Conservation (phyloP, 2,329 filamentous ascomycete species). For the Penicillium sp. region DNA sequence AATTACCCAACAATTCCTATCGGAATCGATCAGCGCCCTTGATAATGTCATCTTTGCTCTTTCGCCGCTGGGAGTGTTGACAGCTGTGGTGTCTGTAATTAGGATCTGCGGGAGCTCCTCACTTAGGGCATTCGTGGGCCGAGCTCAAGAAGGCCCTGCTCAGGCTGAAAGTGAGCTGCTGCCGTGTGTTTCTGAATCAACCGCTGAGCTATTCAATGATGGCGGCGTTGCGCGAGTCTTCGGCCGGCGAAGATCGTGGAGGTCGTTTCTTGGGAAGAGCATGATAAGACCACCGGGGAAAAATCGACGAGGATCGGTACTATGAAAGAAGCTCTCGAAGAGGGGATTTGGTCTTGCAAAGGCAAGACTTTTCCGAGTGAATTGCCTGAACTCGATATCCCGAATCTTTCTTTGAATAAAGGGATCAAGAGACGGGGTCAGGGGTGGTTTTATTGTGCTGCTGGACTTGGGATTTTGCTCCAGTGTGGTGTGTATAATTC, state of each 20-base stretch:
- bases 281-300: slow-evolving; percentile 34
- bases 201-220: slow-evolving; percentile 51
- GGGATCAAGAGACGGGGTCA: slow-evolving; percentile 31
- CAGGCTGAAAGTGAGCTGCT: slow-evolving; percentile 48
- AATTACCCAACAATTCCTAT: slow-evolving; percentile 53
- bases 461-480: slow-evolving; percentile 27
- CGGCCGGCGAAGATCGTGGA: slow-evolving; percentile 37
- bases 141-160: slow-evolving; percentile 47
- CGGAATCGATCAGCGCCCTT: slow-evolving; percentile 41
- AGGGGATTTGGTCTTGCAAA: slow-evolving; percentile 25
- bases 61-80: slow-evolving; percentile 50
- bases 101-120: slow-evolving; percentile 48
- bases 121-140: slow-evolving; percentile 49
- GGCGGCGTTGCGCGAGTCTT: slow-evolving; percentile 40
- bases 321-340: slow-evolving; percentile 27
- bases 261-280: slow-evolving; percentile 46
- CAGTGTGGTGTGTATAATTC: slow-evolving; percentile 36
- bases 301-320: slow-evolving; percentile 25
- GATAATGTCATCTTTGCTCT: slow-evolving; percentile 53
- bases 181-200: slow-evolving; percentile 50
- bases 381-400: slow-evolving; percentile 32
- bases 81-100: slow-evolving; percentile 48
- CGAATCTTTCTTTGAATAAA: slow-evolving; percentile 41
- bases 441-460: slow-evolving; percentile 34
- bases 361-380: slow-evolving; percentile 7